Evolutionary conservation across 495 filamentous ascomycete species (phyloP).

Genomic region (Aspergillus nidulans): DNA sequence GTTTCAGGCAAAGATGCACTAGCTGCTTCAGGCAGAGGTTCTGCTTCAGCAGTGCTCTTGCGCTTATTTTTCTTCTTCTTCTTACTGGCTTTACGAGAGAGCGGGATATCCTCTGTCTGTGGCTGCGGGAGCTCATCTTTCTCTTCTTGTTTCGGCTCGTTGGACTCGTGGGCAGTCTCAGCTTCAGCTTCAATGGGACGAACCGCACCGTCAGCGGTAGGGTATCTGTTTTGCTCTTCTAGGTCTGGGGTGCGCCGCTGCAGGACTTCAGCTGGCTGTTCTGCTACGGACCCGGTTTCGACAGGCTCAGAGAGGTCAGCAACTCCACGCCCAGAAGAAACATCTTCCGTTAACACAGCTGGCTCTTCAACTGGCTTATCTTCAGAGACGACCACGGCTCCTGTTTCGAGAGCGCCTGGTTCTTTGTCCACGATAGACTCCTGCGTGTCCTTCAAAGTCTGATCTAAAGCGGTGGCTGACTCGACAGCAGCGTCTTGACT

Average conservation of each 20-base stretch:
- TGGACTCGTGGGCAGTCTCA: background rate
- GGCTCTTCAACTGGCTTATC: background rate
- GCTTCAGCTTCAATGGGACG: background rate
- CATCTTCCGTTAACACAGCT: background rate
- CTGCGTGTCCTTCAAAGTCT: background rate
- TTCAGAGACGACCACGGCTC: background rate
- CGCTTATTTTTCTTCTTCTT: constrained; percentile 36
- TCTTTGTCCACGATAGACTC: constrained; percentile 1
- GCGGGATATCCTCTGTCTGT: constrained; percentile 13
- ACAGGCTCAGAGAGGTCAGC: background rate
- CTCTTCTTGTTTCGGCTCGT: constrained; percentile 7
- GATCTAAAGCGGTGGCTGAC: background rate
- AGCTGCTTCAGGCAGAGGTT: constrained; percentile 1
- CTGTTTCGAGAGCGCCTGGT: background rate
- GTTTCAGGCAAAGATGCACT: constrained; percentile 7
- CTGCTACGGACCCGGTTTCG: background rate
- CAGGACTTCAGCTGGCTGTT: background rate
- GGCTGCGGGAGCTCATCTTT: constrained; percentile 4
- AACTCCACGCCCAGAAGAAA: background rate
- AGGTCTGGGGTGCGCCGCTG: background rate
- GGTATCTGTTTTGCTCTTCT: background rate
- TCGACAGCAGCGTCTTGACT: background rate
- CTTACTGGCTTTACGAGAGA: constrained; percentile 19
- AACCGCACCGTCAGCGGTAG: background rate
- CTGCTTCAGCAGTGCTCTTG: constrained; percentile 16